These are phyloP conservation scores for Mortierella sp. DNA, from an alignment of 371 early-diverging fungal genomes.

Conservation along the genomic window DNA sequence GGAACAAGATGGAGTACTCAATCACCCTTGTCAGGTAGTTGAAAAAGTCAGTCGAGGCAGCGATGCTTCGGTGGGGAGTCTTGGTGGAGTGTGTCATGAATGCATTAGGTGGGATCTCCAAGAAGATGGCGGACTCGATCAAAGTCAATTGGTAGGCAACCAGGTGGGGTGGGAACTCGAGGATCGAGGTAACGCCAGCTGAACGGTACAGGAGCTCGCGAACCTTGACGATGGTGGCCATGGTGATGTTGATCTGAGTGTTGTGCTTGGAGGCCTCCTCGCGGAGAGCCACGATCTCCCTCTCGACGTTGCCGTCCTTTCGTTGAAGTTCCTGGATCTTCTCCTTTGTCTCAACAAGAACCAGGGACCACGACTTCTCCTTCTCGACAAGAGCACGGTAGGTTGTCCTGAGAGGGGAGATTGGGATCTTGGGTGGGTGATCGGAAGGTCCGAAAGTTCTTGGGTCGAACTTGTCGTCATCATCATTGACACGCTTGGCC, in stretches of 20 bases:
- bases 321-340: conserved; percentile 20
- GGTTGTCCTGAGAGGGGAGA: conserved; percentile 64
- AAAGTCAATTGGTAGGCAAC: conserved; percentile 80
- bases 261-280: conserved; percentile 58
- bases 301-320: conserved; percentile 30
- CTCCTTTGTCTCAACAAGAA: conserved; percentile 30
- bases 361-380: conserved; percentile 38
- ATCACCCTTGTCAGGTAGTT: conserved; percentile 83
- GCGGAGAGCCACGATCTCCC: conserved; percentile 43
- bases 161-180: conserved; percentile 73
- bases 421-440: conserved; percentile 62
- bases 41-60: conserved; percentile 86
- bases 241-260: conserved; percentile 57
- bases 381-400: conserved; percentile 58
- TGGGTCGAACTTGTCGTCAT: conserved; percentile 34
- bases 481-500: conserved; percentile 44
- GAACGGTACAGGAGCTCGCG: conserved; percentile 68
- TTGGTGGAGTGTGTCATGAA: conserved; percentile 75
- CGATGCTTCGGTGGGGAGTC: conserved; percentile 74
- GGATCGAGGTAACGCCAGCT: conserved; percentile 68
- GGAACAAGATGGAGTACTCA: conserved; percentile 77
- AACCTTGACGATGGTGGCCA: conserved; percentile 63
- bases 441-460: conserved; percentile 43
- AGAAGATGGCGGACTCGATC: conserved; percentile 77
- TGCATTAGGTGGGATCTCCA: conserved; percentile 73